Percentiles rank a stretch among this genome's conserved stretches.
These are phyloP conservation scores for Phytophthora kernoviae DNA, from an alignment of 352 stramenopile genomes.

Conservation along the genomic window DNA sequence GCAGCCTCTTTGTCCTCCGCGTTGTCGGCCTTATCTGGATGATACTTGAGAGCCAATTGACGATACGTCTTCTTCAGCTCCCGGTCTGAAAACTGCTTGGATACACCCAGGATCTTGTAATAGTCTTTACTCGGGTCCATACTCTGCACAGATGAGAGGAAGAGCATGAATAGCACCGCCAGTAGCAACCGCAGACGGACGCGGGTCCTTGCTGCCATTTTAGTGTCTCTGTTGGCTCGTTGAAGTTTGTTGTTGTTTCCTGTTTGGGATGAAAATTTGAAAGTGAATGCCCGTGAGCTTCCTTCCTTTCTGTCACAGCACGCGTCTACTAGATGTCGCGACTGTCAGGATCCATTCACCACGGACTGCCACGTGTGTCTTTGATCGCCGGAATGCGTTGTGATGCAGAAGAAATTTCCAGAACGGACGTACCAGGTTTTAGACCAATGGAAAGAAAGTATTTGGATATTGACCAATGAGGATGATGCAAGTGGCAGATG, in stretches of 20 bases:
- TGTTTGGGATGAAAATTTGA: conserved; percentile 1
- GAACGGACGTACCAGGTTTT: conserved; percentile 14
- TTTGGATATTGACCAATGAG: neutral
- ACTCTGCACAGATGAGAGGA: conserved; percentile 27
- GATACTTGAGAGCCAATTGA: conserved; percentile 89
- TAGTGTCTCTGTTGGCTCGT: neutral
- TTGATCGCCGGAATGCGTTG: conserved; percentile 1
- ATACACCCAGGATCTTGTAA: conserved; percentile 83
- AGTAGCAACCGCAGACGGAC: conserved; percentile 23
- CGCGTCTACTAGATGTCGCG: neutral
- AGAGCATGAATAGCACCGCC: conserved; percentile 27
- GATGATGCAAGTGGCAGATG: too few species aligned
- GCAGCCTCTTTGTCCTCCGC: conserved; percentile 80
- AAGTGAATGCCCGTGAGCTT: too few species aligned
- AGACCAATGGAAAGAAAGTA: neutral
- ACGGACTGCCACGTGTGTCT: conserved; percentile 16
- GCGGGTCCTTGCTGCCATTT: conserved; percentile 9
- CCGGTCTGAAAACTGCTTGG: conserved; percentile 70
- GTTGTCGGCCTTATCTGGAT: conserved; percentile 89
- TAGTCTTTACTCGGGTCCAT: conserved; percentile 82
- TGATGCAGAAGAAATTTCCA: conserved; percentile 33
- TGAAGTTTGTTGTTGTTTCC: neutral
- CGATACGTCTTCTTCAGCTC: conserved; percentile 90
- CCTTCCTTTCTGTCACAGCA: neutral
- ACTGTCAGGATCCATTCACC: neutral